Conservation (phyloP, 805 yeast species). For the Metschnikowia noctiluminum region DNA sequence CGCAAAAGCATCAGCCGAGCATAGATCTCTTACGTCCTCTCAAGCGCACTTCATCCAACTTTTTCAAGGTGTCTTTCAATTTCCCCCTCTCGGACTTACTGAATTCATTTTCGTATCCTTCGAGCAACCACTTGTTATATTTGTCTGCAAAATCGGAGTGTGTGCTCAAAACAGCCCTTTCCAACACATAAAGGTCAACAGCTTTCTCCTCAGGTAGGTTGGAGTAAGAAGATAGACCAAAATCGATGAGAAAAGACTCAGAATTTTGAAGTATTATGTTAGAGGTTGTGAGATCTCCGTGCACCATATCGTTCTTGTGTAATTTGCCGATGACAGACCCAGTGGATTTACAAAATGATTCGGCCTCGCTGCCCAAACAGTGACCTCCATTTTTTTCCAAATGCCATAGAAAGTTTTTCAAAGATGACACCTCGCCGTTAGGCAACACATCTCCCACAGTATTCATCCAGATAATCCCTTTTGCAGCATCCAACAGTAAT, state of each 20-base stretch:
- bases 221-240: slow-evolving; percentile 82
- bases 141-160: slow-evolving; percentile 69
- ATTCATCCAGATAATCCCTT: slow-evolving; percentile 91
- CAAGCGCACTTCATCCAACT: slow-evolving; percentile 79
- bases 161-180: slow-evolving; percentile 86
- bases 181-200: slow-evolving; percentile 93
- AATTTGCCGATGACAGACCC: slow-evolving; percentile 67
- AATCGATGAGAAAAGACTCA: slow-evolving; percentile 73
- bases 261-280: slow-evolving; percentile 57
- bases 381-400: slow-evolving; percentile 33
- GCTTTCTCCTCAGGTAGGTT: slow-evolving; percentile 86
- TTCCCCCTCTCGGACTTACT: slow-evolving; percentile 37
- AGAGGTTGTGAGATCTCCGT: slow-evolving; percentile 93
- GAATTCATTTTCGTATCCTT: slow-evolving; percentile 52
- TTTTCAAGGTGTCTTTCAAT: slow-evolving; percentile 51
- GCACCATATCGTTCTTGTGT: slow-evolving; percentile 76
- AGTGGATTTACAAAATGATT: slow-evolving; percentile 47
- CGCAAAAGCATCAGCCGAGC: slow-evolving; percentile 54
- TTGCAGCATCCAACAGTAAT: slow-evolving; percentile 68
- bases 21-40: slow-evolving; percentile 95
- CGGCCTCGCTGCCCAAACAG: slow-evolving; percentile 36
- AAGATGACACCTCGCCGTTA: slow-evolving; percentile 53
- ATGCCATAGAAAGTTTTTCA: slow-evolving; percentile 74
- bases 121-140: slow-evolving; percentile 68
- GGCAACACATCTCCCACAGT: slow-evolving; percentile 55